Base-by-base conservation (phyloP, 2,329 filamentous ascomycete genomes). In the Cytospora leucostoma region DNA sequence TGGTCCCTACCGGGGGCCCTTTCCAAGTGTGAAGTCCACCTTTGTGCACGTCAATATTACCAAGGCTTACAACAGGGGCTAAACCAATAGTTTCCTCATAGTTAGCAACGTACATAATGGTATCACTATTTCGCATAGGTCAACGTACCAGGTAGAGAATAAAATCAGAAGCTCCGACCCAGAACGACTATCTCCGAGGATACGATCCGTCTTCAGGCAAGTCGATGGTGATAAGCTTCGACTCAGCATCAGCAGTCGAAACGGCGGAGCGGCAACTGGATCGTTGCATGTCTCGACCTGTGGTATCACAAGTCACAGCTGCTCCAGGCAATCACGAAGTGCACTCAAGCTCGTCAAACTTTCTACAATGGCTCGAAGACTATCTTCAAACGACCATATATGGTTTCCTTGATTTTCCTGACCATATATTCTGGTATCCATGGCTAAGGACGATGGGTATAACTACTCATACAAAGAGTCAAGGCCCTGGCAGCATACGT, bases 131-230 rank as follows among this genome's bases (percentile, higher is more conserved):
- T 3, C 4, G 27, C 27, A 27, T 27, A 27, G 2, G 4, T 27
- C 27, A 27, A 27, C 27, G 27, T 27, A 27, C 85, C 86, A 0
- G 75, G 73, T 1, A 85, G 86, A 1, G 27, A 83, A 86, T 65
- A 85, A 86, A 0, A 75, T 86, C 13, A 74, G 85, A 21, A 84
- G 66, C 72, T 87, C 1, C 73, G 79, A n/a, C 71, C 72, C 12
- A 73, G 74, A 1, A 73, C 74, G 1, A 71, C 84, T 5, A 76
- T 88, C 0, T 79, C 80, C 0, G 75, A 82, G 1, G 81, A 85
- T 40, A 87, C 67, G 84, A 88, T 71, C 84, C 81, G 59, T 75
- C 88, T 1, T 71, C 88, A 4, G 84, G 83, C 6, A 88, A 88
- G 66, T 75, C 88, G 62, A 83, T 87, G 40, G 73, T 87, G 56